phyloP scores from a whole-genome alignment of 164 flowering plant genomes.

The Chimonanthus salicifolius region DNA sequence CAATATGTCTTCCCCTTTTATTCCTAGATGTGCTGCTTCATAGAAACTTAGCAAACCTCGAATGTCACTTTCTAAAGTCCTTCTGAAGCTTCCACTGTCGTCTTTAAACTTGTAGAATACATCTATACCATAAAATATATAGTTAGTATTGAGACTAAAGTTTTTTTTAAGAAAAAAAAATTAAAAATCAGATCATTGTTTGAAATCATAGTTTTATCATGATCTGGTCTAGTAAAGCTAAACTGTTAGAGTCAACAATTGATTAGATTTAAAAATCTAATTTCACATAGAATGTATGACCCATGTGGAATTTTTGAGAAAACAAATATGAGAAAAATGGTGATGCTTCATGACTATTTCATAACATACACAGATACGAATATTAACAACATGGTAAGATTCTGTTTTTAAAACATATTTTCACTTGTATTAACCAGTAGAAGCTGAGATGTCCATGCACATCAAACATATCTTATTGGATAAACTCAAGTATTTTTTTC shows the following conservation, averaged over 20 bases:
- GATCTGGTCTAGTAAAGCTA: too few species aligned
- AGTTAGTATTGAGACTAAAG: background rate
- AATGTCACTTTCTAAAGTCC: slow-evolving; percentile 2
- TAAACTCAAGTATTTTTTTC: too few species aligned
- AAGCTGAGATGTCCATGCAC: too few species aligned
- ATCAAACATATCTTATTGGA: too few species aligned
- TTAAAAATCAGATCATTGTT: background rate
- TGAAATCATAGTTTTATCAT: too few species aligned
- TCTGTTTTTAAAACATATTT: too few species aligned
- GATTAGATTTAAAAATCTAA: too few species aligned
- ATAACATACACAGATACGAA: background rate
- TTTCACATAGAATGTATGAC: too few species aligned
- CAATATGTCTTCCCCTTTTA: slow-evolving; percentile 17
- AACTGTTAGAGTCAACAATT: too few species aligned
- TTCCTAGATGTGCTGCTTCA: slow-evolving; percentile 18
- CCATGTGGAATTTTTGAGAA: too few species aligned
- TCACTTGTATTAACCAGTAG: background rate
- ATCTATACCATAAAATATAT: background rate
- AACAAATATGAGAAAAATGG: too few species aligned
- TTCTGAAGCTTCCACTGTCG: slow-evolving; percentile 27
- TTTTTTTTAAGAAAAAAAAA: background rate
- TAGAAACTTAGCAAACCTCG: slow-evolving; percentile 18
- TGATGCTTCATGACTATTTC: background rate
- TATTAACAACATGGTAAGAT: background rate
- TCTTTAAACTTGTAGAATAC: slow-evolving; percentile 23